Base-by-base conservation (phyloP, 2,329 filamentous ascomycete species). In the Fusarium fracticaudum region DNA sequence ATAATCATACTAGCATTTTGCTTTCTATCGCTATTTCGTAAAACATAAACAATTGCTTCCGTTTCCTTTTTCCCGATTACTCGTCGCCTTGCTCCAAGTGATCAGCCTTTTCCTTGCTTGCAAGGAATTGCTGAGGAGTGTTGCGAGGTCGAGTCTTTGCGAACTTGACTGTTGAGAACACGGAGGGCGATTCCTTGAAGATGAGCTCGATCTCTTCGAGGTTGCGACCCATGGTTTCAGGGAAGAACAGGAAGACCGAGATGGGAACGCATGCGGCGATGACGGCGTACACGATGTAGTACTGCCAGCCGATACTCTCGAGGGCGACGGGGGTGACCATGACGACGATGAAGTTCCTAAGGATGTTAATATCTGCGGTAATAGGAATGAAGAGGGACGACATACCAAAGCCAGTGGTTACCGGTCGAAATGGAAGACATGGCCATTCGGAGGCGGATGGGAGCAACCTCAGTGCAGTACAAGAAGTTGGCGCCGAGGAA, bases 311-410 rank as follows among this genome's bases (percentile, higher is more conserved):
- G 18, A 87, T 91, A 53, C 88, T 87, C 64, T 89, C 83, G 26
- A 93, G 87, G 8, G 92, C 86, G 1, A 91, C 87, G 0, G 91
- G 92, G 0, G 91, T 92, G 33, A 92, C 87, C 74, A 92, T 86
- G 38, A 91, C 90, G 47, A 84, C 80, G 12, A 84, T 84, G 77
- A 88, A 86, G 76, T 83, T 83, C 73, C 78, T 77, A 22, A 45
- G 26, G 20, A 15, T 44, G 33, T 72, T 51, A 60, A 29, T 73
- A 69, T 63, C 61, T 73, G 48, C 35, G 61, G 77, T 6, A 0
- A 14, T 1, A 82, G 64, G 2, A 70, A 24, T 9, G 24, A 33
- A 6, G 3, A 13, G 48, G 17, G 41, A 11, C 40, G 40, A 62
- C 75, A 40, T 77, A 77, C 75, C 75, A 79, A 12, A 79, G 70